Percentiles rank a stretch among this genome's conserved stretches.
Evolutionary conservation across 495 filamentous ascomycete species (phyloP).

Genomic region (Extremus antarcticus): DNA sequence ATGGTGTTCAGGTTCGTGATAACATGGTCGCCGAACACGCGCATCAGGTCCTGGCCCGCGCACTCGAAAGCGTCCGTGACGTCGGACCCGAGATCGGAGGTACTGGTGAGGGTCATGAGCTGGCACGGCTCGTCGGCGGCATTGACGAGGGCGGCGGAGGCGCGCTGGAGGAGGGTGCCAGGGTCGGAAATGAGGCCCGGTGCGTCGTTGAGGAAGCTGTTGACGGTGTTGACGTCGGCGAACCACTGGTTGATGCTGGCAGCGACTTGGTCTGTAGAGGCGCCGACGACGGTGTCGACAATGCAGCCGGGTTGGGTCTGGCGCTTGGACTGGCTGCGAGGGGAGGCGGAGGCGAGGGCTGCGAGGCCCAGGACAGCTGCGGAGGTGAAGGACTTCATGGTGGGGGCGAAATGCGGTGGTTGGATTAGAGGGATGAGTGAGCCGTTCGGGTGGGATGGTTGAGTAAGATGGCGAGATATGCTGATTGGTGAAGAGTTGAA

Average conservation of each 20-base stretch:
- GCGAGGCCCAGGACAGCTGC: neutral
- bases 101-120: neutral
- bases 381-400: neutral
- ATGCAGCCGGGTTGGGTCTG: neutral
- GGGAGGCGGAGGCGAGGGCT: neutral
- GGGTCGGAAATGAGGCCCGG: neutral
- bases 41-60: neutral
- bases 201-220: neutral
- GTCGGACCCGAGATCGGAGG: neutral
- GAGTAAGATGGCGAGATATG: too few relatives aligned
- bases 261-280: neutral
- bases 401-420: neutral
- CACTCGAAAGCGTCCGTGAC: neutral
- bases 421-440: too few relatives aligned
- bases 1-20: slow-evolving; percentile 1
- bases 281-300: neutral
- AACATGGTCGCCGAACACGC: slow-evolving; percentile 1
- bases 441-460: too few relatives aligned
- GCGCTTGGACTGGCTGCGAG: neutral
- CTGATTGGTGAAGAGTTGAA: neutral
- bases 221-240: neutral
- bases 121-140: slow-evolving; percentile 2
- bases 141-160: neutral
- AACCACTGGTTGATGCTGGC: neutral
- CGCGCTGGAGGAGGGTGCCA: neutral